A percentile compares a stretch with the other conserved stretches of the same genome.
phyloP scores from a whole-genome alignment of 2,329 filamentous ascomycete genomes.

The Eurotiales sp. region DNA sequence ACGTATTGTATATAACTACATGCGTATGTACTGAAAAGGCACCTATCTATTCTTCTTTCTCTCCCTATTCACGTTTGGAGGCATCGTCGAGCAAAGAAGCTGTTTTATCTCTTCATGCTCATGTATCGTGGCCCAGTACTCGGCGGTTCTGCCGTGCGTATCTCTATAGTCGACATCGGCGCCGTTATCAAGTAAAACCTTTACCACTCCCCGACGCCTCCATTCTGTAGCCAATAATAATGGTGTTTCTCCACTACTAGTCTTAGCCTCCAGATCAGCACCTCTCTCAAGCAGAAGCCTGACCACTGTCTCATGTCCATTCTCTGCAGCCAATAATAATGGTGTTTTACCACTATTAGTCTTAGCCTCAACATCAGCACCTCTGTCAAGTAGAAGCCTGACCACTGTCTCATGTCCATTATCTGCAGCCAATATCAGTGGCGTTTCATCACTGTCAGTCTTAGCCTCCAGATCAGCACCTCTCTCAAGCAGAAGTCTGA shows the following conservation, averaged over 20 bases:
- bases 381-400: background rate
- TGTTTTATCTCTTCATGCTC: too few relatives aligned
- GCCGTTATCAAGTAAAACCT: too few relatives aligned
- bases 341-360: background rate
- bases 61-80: too few relatives aligned
- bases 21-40: too few relatives aligned
- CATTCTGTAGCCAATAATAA: too few relatives aligned
- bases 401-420: background rate
- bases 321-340: background rate
- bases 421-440: background rate
- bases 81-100: too few relatives aligned
- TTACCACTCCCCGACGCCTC: too few relatives aligned
- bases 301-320: background rate
- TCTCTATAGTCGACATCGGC: too few relatives aligned
- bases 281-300: background rate
- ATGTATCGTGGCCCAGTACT: too few relatives aligned
- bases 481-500: slow-evolving; percentile 12
- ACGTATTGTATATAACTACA: too few relatives aligned
- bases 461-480: slow-evolving; percentile 8
- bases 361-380: background rate
- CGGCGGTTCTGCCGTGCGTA: too few relatives aligned
- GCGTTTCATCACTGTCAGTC: background rate
- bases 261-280: background rate
- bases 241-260: background rate
- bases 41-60: too few relatives aligned